Evolutionary conservation across 2,329 filamentous ascomycete species (phyloP), one percentile per base, ranked within the genome.

Genomic region (Arthroderma sp.): DNA sequence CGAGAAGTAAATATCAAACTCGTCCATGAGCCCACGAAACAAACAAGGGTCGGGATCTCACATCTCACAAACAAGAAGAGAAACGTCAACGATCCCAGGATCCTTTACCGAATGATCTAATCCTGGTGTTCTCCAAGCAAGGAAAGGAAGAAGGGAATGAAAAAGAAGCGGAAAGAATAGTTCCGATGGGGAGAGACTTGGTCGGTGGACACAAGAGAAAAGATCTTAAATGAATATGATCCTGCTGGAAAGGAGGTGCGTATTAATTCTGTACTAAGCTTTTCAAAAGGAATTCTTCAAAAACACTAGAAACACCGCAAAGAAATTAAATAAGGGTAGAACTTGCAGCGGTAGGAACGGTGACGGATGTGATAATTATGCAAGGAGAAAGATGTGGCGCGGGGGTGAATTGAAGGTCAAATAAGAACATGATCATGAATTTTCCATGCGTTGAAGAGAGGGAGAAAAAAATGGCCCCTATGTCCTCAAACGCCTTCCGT

Each of bases 401-500:
- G 8, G 3, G 6, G 25, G n/a, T n/a, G n/a, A n/a, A 38, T 15
- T 35, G 7, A 41, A 2, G 8, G 28, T 5, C 35, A 54, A 17
- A 38, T 19, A 33, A 39, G 35, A 41, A 23, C 33, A 25, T 41
- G 23, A 54, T 38, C 37, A 39, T 54, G 19, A 54, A 38, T n/a
- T 39, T 38, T 38, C 11, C 23, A n/a, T 25, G 52, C 33, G 11
- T 37, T 23, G 19, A 31, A 28, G 35, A 13, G 23, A 17, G 31
- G 5, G 4, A 11, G 51, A 38, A 23, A 54, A 19, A 15, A 15
- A 19, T 31, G 17, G 53, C 8, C 25, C 31, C 15, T 55, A 17
- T 23, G 11, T 1, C 71, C n/a, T 61, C 39, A 66, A 54, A 68
- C 60, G 28, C 64, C 65, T 55, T 68, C 74, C 17, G 71, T 73